Evolutionary conservation across 1,284 basidiomycete genomes (phyloP).

Genomic region (Phylloporus sp.): DNA sequence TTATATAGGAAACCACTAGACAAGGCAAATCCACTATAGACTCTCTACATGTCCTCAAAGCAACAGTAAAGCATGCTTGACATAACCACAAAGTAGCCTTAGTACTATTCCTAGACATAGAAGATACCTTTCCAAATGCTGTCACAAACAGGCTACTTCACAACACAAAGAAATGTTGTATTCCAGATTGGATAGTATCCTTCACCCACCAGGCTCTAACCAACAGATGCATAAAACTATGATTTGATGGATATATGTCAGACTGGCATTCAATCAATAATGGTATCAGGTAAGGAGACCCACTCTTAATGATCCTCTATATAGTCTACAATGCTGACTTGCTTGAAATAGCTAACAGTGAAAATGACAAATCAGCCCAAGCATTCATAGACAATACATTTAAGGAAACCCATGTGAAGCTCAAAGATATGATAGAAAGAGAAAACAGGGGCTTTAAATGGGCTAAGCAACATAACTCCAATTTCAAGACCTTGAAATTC

Average conservation of each 20-base stretch:
- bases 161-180: neutral
- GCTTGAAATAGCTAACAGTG: neutral
- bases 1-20: too few relatives aligned
- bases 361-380: neutral
- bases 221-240: neutral
- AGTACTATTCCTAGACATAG: neutral
- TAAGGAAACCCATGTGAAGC: neutral
- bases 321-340: neutral
- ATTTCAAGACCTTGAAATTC: neutral
- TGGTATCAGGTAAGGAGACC: neutral
- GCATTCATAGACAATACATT: neutral
- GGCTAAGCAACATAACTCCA: neutral
- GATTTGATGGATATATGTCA: neutral
- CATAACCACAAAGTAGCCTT: neutral
- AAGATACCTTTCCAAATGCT: neutral
- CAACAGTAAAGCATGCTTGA: neutral
- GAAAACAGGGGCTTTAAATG: neutral
- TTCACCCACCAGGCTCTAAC: neutral
- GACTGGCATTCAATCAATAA: neutral
- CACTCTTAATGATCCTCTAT: neutral
- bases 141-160: neutral
- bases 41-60: neutral
- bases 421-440: neutral
- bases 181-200: neutral
- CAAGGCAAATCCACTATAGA: neutral